Evolutionary conservation across 495 filamentous ascomycete species (phyloP), one percentile per base, ranked within the genome.

Genomic region (Oleoguttula mirabilis): DNA sequence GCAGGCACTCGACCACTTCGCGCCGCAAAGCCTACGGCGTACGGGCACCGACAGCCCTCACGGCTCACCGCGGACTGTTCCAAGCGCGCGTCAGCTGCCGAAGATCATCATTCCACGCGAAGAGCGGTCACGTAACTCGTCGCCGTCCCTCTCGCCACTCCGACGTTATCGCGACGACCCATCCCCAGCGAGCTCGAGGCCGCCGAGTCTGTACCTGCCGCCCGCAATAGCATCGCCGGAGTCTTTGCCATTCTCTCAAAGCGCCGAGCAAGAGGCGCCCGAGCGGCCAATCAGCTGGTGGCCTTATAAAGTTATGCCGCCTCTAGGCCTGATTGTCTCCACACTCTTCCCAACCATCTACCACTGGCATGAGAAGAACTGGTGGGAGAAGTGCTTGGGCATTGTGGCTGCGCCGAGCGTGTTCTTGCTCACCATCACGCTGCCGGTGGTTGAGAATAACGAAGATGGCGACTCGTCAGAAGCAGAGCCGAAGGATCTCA

Each of bases 321-420:
- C 80, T 10, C 83, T 82, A 1, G 66, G 79, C 30, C 60, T 77
- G n/a, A 62, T 96, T 19, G 55, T 72, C 3, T 70, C 69, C 12
- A 90, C 84, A 1, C 64, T 96, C 3, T 99, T 96, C 51, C 92
- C 92, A 8, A 95, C 90, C 0, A 63, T 99, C 30, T 75, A 75
- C 45, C 71, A 66, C 12, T 99, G 87, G 82, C 64, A 60, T 36
- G 72, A 79, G 2, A 96, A 95, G 58, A 70, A 59, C 8, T 61
- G 79, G 15, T 82, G 76, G 74, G 87, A 83, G 46, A 87, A 82
- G 46, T 50, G 81, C 12, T 56, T 95, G 12, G 84, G 84, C 19
- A 45, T 93, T 10, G 65, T 90, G 40, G 84, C 87, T 4, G 80
- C 84, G 2, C 86, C 90, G 3, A 93, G 80, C 52, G 82, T 96